phyloP scores from a whole-genome alignment of 1,139 yeast species.

The Nakaseomyces uthaithaninus region DNA sequence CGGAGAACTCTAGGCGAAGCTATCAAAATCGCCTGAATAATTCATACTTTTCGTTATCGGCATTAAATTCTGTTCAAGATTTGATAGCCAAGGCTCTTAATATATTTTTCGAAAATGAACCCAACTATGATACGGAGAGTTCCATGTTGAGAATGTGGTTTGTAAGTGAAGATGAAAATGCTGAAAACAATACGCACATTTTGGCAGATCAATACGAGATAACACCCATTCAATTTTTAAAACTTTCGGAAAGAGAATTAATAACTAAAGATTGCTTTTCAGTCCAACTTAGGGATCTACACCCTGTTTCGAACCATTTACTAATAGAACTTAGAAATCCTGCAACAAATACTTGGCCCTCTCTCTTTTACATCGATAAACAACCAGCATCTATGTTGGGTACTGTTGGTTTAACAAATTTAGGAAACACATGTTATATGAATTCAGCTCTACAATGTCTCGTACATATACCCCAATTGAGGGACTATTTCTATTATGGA shows the following conservation, averaged over 20 bases:
- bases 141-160: constrained; percentile 31
- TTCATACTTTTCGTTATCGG: constrained; percentile 19
- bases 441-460: constrained; percentile 91
- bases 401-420: constrained; percentile 59
- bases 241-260: constrained; percentile 19
- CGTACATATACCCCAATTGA: constrained; percentile 77
- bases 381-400: constrained; percentile 37
- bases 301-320: constrained; percentile 23
- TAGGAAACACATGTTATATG: constrained; percentile 96
- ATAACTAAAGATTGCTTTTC: constrained; percentile 20
- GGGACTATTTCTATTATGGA: constrained; percentile 60
- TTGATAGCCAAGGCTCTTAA: constrained; percentile 23
- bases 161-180: constrained; percentile 13
- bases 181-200: constrained; percentile 9
- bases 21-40: constrained; percentile 20
- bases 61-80: constrained; percentile 19
- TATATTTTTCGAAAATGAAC: constrained; percentile 19
- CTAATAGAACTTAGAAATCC: constrained; percentile 29
- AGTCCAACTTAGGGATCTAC: constrained; percentile 19
- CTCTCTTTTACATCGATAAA: constrained; percentile 29
- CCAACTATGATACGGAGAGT: constrained; percentile 18
- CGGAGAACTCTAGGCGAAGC: constrained; percentile 6
- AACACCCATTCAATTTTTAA: constrained; percentile 27
- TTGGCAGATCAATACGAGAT: constrained; percentile 19
- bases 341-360: constrained; percentile 29